These are phyloP conservation scores for Colletotrichum lupini DNA, from an alignment of 2,329 filamentous ascomycete species.

Conservation along the genomic window DNA sequence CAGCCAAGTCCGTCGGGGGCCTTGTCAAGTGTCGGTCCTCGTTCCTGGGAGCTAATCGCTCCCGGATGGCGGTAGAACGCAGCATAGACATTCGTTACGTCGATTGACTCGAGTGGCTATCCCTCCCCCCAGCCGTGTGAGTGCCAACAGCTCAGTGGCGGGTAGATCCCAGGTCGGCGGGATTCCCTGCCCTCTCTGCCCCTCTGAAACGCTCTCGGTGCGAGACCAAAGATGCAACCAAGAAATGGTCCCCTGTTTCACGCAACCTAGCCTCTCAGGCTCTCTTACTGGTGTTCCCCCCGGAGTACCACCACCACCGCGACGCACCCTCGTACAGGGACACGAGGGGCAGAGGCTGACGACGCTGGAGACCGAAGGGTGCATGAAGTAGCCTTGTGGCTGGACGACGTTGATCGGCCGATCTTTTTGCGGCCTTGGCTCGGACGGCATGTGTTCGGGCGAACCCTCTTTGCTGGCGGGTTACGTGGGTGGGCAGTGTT, in stretches of 20 bases:
- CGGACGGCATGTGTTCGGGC: slow-evolving; percentile 22
- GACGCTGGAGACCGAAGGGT: slow-evolving; percentile 22
- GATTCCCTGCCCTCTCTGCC: background rate
- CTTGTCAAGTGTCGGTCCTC: slow-evolving; percentile 15
- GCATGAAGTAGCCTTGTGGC: slow-evolving; percentile 24
- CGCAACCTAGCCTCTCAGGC: background rate
- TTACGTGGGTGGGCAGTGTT: background rate
- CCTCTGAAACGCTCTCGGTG: slow-evolving; percentile 27
- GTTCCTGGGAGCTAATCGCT: slow-evolving; percentile 8
- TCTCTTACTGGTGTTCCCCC: no score
- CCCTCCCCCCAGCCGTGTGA: background rate
- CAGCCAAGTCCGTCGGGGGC: background rate
- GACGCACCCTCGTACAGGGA: background rate
- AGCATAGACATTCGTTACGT: background rate
- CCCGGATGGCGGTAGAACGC: slow-evolving; percentile 14
- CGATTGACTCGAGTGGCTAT: background rate
- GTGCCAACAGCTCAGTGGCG: background rate
- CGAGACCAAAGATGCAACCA: slow-evolving; percentile 27
- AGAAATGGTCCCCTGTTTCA: slow-evolving; percentile 34
- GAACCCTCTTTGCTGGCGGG: background rate
- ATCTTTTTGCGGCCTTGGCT: slow-evolving; percentile 24
- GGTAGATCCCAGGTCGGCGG: slow-evolving; percentile 7
- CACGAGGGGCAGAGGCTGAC: background rate
- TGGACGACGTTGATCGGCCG: slow-evolving; percentile 22
- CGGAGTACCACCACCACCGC: no score